Base-by-base conservation (phyloP, 805 yeast genomes). In the Zygosaccharomyces bisporus region DNA sequence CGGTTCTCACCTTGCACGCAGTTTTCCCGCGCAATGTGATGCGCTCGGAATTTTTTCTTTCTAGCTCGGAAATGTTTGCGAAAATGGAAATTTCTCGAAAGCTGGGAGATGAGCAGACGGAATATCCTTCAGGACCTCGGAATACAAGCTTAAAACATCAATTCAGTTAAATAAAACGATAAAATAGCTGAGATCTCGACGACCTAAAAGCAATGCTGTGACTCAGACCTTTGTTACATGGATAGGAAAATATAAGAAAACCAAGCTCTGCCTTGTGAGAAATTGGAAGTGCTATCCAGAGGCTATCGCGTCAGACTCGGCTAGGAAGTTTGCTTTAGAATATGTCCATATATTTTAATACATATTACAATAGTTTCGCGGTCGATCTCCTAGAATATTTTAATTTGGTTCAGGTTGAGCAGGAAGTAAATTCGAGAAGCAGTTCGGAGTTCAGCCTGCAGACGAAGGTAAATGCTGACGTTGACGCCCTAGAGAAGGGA, bases 311-410 rank as follows among this genome's bases (percentile, higher is more conserved):
- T n/a, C n/a, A n/a, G n/a, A n/a, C n/a, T n/a, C n/a, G n/a, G n/a
- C n/a, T n/a, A n/a, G n/a, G n/a, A n/a, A n/a, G n/a, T n/a, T n/a
- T n/a, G n/a, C n/a, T n/a, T n/a, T n/a, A n/a, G n/a, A n/a, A 21
- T 6, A 21, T 21, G 25, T 6, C 6, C 9, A 42, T 39, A 43
- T 53, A 53, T 39, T 45, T 39, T n/a, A 46, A 49, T n/a, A 46
- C 34, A 13, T 53, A 19, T 24, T 52, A 50, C 23, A 56, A 59
- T 44, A 55, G 59, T 14, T 52, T 50, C 40, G 43, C 53, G 25
- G 52, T 52, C n/a, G 64, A 59, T 46, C 46, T 53, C 10, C 39
- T 59, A 24, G 64, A 59, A 31, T 32, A 30, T 13, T 45, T 52
- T 5, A 42, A 50, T 14, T 49, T 31, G 34, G 30, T 12, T n/a